Conservation (phyloP, 805 yeast species). For the Candida railenensis region DNA sequence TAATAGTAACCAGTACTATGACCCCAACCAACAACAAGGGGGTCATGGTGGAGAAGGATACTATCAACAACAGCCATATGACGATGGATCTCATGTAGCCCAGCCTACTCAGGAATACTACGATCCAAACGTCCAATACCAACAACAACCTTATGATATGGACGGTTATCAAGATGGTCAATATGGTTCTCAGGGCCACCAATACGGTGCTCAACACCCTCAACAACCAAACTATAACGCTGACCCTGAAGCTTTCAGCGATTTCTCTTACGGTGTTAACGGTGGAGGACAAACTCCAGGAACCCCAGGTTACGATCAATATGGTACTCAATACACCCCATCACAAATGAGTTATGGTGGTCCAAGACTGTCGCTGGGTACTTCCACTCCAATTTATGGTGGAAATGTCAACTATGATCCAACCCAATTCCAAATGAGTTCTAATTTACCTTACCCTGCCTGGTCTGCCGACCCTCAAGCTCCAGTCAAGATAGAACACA, state of each 20-base stretch:
- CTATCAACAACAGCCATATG: slow-evolving; percentile 32
- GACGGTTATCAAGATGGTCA: slow-evolving; percentile 46
- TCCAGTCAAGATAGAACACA: slow-evolving; percentile 78
- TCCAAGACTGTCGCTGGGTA: slow-evolving; percentile 77
- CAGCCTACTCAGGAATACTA: slow-evolving; percentile 49
- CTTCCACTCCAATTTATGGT: slow-evolving; percentile 91
- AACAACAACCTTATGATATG: slow-evolving; percentile 50
- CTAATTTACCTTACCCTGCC: slow-evolving; percentile 96
- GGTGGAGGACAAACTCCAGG: slow-evolving; percentile 40
- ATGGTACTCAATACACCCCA: slow-evolving; percentile 74
- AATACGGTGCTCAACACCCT: slow-evolving; percentile 45
- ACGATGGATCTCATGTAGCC: slow-evolving; percentile 17
- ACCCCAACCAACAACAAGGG: slow-evolving; percentile 40
- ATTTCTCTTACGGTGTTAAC: slow-evolving; percentile 60
- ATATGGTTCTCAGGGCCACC: slow-evolving; percentile 17
- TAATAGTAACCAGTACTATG: slow-evolving; percentile 47
- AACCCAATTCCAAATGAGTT: slow-evolving; percentile 62
- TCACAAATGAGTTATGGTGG: slow-evolving; percentile 87
- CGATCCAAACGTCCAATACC: slow-evolving; percentile 45
- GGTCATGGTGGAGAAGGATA: slow-evolving; percentile 25
- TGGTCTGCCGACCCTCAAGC: slow-evolving; percentile 97
- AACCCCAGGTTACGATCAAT: slow-evolving; percentile 66
- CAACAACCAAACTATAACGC: slow-evolving; percentile 37
- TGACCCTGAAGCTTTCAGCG: slow-evolving; percentile 65
- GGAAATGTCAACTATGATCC: slow-evolving; percentile 59